Evolutionary conservation across 768 basidiomycete species (phyloP).

Genomic region (Kwoniella sp.): DNA sequence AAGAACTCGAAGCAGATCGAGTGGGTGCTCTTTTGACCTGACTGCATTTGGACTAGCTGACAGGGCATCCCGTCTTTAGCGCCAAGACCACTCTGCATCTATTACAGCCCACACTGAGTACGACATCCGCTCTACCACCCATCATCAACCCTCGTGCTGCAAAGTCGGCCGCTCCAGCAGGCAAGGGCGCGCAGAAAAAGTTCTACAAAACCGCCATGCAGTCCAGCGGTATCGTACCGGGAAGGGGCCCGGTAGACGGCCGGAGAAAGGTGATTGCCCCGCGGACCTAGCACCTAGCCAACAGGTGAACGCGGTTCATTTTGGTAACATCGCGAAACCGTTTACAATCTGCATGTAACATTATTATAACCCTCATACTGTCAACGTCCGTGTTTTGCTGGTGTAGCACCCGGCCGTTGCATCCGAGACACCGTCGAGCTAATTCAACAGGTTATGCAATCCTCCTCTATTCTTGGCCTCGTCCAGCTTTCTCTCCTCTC

Average conservation of each 20-base stretch:
- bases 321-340: no score
- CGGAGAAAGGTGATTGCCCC: conserved; percentile 6
- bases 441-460: no score
- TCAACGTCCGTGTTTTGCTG: no score
- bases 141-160: conserved; percentile 4
- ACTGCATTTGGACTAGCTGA: background rate
- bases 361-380: no score
- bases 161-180: background rate
- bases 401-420: no score
- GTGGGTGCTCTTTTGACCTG: background rate
- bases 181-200: conserved; percentile 6
- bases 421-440: no score
- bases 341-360: no score
- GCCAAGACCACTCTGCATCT: background rate
- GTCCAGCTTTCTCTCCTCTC: no score
- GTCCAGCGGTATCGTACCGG: conserved; percentile 19
- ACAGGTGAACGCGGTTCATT: no score
- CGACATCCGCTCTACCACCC: conserved; percentile 14
- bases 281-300: background rate
- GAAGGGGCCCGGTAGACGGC: conserved; percentile 12
- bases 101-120: background rate
- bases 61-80: background rate
- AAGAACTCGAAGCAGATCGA: conserved; percentile 2
- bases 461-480: no score
- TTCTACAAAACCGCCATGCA: conserved; percentile 21